These are phyloP conservation scores for Acidiella bohemica DNA, from an alignment of 495 filamentous ascomycete species.

Conservation along the genomic window DNA sequence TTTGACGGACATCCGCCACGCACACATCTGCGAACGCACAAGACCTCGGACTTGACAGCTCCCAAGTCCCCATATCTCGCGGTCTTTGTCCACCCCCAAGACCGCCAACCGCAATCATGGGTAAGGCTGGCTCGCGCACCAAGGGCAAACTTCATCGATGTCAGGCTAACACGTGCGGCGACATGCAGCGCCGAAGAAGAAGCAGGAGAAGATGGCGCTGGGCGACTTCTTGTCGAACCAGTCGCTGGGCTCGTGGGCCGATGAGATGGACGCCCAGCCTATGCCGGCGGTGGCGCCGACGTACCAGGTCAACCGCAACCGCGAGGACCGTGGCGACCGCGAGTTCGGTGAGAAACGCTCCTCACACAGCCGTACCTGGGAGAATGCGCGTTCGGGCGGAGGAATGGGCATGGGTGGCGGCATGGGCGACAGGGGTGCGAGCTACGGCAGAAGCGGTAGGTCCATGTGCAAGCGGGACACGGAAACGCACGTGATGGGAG, in stretches of 20 bases:
- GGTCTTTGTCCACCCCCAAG: no score
- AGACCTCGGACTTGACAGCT: no score
- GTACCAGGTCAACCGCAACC: constrained; percentile 3
- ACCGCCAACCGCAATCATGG: constrained; percentile 32
- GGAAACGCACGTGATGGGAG: no score
- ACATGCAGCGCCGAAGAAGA: constrained; percentile 59
- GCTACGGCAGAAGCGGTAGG: constrained; percentile 19
- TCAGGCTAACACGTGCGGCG: constrained; percentile 20
- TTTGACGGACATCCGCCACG: no score
- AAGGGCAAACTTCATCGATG: no score
- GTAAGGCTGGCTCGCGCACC: constrained; percentile 18
- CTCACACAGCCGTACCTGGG: constrained; percentile 18
- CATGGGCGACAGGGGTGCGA: constrained; percentile 14
- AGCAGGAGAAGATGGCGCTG: constrained; percentile 86
- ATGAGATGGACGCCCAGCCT: constrained; percentile 64
- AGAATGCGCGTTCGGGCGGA: constrained; percentile 9
- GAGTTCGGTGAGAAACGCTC: constrained; percentile 16
- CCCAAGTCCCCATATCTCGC: no score
- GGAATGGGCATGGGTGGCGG: constrained; percentile 12
- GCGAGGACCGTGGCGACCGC: constrained; percentile 8
- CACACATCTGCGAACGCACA: no score
- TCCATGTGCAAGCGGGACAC: no score
- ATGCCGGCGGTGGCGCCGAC: constrained; percentile 7
- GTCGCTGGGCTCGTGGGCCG: constrained; percentile 87
- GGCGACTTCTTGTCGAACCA: constrained; percentile 80